Evolutionary conservation across 306 rosid species (phyloP).

Genomic region (Dryas alaskensis): DNA sequence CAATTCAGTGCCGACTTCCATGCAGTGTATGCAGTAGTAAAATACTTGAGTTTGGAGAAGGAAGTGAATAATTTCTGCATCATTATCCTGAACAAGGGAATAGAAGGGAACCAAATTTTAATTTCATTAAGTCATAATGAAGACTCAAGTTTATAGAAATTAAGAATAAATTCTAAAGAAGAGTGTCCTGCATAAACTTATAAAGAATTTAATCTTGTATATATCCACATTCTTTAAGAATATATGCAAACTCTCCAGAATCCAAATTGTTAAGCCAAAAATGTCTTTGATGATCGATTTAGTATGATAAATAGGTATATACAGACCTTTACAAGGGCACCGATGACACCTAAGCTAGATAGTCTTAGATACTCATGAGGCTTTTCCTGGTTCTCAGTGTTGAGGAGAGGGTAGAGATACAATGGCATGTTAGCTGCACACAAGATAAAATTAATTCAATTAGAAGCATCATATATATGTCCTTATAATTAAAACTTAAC

Average conservation of each 20-base stretch:
- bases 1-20: conserved; percentile 32
- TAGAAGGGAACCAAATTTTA: neutral
- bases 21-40: conserved; percentile 32
- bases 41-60: conserved; percentile 32
- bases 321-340: conserved; percentile 41
- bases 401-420: conserved; percentile 45
- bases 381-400: conserved; percentile 20
- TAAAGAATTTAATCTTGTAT: neutral
- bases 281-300: too few relatives aligned
- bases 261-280: too few relatives aligned
- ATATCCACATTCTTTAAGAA: too few relatives aligned
- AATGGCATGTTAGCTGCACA: conserved; percentile 37
- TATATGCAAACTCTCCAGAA: too few relatives aligned
- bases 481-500: too few relatives aligned
- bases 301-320: neutral
- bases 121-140: neutral
- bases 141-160: too few relatives aligned
- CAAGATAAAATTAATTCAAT: neutral
- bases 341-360: conserved; percentile 44
- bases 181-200: too few relatives aligned
- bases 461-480: neutral
- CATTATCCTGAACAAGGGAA: conserved; percentile 24
- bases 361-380: conserved; percentile 43
- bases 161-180: too few relatives aligned
- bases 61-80: conserved; percentile 18